Evolutionary conservation across 192 early-diverging fungal species (phyloP).

Genomic region (Coemansia sp.): DNA sequence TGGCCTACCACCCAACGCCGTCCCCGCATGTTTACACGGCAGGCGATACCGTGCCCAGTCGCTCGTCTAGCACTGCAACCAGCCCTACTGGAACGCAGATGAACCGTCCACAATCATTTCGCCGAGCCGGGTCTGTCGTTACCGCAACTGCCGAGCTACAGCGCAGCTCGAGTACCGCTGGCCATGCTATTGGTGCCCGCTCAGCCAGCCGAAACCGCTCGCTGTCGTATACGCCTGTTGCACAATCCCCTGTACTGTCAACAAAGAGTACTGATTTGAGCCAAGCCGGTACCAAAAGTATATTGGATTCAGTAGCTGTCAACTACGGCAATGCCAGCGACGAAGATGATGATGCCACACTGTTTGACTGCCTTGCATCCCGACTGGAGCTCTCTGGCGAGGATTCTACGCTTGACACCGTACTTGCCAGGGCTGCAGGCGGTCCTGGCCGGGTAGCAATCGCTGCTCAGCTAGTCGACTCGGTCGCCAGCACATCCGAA

Average conservation of each 20-base stretch:
- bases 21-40: slow-evolving; percentile 11
- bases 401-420: slow-evolving; percentile 3
- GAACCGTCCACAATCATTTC: slow-evolving; percentile 8
- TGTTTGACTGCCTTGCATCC: slow-evolving; percentile 8
- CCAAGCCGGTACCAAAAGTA: not conserved
- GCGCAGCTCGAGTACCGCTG: slow-evolving; percentile 27
- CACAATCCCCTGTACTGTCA: slow-evolving; percentile 7
- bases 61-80: slow-evolving; percentile 15
- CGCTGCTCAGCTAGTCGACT: slow-evolving; percentile 19
- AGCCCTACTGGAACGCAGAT: slow-evolving; percentile 24
- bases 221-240: slow-evolving; percentile 22
- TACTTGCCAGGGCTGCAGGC: slow-evolving; percentile 4
- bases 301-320: not conserved
- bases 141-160: slow-evolving; percentile 24
- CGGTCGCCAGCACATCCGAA: slow-evolving; percentile 9
- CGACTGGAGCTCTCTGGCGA: not conserved
- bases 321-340: not conserved
- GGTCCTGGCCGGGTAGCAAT: not conserved
- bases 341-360: not conserved
- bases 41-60: not conserved
- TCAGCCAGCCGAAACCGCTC: slow-evolving; percentile 21
- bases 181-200: not conserved
- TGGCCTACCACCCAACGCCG: slow-evolving; percentile 9
- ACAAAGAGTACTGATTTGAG: not conserved
- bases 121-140: slow-evolving; percentile 24